Base-by-base conservation (phyloP, 805 yeast species). In the Debaryomyces hansenii region DNA sequence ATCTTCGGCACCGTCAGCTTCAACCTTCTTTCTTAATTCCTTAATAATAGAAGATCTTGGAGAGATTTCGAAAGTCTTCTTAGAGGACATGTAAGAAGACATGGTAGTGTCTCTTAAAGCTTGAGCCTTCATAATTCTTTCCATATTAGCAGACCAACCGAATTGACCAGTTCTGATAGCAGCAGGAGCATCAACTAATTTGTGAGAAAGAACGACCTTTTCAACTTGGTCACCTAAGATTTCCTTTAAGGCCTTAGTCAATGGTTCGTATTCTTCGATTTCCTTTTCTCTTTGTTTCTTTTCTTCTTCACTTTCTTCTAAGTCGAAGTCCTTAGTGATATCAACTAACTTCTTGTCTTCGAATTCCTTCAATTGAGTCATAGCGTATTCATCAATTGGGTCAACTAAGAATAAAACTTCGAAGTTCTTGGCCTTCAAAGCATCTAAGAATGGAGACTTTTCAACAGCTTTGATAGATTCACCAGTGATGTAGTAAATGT, bases 91-190 rank as follows among this genome's bases (percentile, higher is more conserved):
- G 94, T 94, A 94, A 54, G 97, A 84, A 36, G 98, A 90, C 99
- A 94, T 94, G 62, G 96, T 82, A 62, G 96, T 88, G 75, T 94
- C 99, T 81, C 98, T 90, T 66, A 94, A 80, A 63, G 99, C 99
- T 82, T 94, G 99, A 53, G 99, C 99, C 83, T 94, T 94, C 99
- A 94, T 94, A 83, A 94, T 94, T 87, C 99, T 92, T 83, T 94
- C 99, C 99, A 94, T 94, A 83, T 94, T 94, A 67, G 99, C 99
- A 60, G 99, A 94, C 99, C 99, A 94, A 74, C 99, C 99, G 74
- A 94, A 94, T 81, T 94, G 98, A 61, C 97, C 98, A 60, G 99
- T 94, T 84, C 99, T 90, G 72, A 94, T 94, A 62, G 99, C 99
- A 73, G 99, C 99, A 74, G 99, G 99, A 49, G 98, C 91, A 68